Evolutionary conservation across 352 stramenopile genomes (phyloP).

Genomic region (Pythium dissimile): DNA sequence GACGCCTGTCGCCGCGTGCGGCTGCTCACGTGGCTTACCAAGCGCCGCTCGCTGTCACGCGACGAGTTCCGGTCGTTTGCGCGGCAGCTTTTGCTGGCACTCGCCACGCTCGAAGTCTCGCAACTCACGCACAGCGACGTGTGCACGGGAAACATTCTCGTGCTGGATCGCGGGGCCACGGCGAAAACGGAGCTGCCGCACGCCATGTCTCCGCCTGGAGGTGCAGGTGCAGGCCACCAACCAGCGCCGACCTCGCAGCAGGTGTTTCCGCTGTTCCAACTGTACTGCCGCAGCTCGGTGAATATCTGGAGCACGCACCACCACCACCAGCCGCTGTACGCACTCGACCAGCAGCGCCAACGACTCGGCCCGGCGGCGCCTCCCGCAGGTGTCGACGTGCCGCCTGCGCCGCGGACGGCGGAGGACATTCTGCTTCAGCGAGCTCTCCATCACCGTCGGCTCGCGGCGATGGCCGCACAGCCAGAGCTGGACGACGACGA

Average conservation of each 20-base stretch:
- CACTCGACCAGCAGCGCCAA: neutral
- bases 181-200: neutral
- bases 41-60: slow-evolving; percentile 30
- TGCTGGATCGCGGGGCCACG: slow-evolving; percentile 13
- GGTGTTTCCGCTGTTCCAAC: slow-evolving; percentile 13
- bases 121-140: slow-evolving; percentile 48
- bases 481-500: neutral
- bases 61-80: slow-evolving; percentile 47
- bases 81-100: slow-evolving; percentile 55
- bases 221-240: neutral
- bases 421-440: too few species aligned
- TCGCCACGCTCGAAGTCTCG: slow-evolving; percentile 47
- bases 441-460: too few species aligned
- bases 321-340: too few species aligned
- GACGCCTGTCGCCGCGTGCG: slow-evolving; percentile 13
- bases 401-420: too few species aligned
- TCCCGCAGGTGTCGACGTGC: too few species aligned
- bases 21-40: slow-evolving; percentile 35
- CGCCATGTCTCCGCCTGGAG: slow-evolving; percentile 3
- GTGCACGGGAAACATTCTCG: slow-evolving; percentile 51
- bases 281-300: slow-evolving; percentile 15
- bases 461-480: neutral
- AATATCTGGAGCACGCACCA: slow-evolving; percentile 12
- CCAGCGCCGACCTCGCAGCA: neutral
- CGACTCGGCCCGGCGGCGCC: too few species aligned